phyloP scores from a whole-genome alignment of 2,329 filamentous ascomycete species.

The Microsporum ferrugineum region DNA sequence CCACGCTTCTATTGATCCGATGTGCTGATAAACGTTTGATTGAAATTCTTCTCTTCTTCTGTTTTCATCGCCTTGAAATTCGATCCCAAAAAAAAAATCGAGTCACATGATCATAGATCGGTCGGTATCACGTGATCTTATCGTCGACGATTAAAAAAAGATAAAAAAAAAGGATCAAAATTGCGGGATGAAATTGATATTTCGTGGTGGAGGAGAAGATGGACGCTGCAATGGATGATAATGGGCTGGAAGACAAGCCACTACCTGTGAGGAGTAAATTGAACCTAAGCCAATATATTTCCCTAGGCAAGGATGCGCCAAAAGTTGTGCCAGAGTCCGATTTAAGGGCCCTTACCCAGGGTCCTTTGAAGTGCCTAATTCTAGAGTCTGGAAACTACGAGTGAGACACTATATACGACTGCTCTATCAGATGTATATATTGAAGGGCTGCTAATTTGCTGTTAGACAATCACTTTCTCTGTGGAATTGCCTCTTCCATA shows the following conservation, averaged over 20 bases:
- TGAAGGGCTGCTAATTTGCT: not conserved
- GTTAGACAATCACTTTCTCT: slow-evolving; percentile 19
- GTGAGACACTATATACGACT: slow-evolving; percentile 3
- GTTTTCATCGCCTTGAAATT: not conserved
- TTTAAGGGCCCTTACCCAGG: slow-evolving; percentile 10
- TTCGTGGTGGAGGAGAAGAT: not conserved
- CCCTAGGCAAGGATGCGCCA: not conserved
- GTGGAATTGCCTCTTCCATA: slow-evolving; percentile 32
- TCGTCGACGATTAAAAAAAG: not conserved
- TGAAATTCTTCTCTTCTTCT: not conserved
- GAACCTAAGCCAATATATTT: not conserved
- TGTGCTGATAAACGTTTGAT: slow-evolving; percentile 15
- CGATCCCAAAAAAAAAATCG: slow-evolving; percentile 1
- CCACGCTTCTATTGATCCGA: not conserved
- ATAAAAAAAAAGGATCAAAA: not conserved
- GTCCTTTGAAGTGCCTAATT: slow-evolving; percentile 10
- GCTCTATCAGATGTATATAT: not conserved
- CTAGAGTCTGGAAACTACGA: slow-evolving; percentile 6
- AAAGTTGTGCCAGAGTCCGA: slow-evolving; percentile 5
- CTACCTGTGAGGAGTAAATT: not conserved
- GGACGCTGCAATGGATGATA: not conserved
- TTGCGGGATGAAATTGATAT: not conserved
- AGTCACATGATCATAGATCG: not conserved
- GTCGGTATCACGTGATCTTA: not conserved
- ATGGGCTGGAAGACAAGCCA: not conserved